Base-by-base conservation (phyloP, 2,329 filamentous ascomycete species). In the Xylaria sp. region DNA sequence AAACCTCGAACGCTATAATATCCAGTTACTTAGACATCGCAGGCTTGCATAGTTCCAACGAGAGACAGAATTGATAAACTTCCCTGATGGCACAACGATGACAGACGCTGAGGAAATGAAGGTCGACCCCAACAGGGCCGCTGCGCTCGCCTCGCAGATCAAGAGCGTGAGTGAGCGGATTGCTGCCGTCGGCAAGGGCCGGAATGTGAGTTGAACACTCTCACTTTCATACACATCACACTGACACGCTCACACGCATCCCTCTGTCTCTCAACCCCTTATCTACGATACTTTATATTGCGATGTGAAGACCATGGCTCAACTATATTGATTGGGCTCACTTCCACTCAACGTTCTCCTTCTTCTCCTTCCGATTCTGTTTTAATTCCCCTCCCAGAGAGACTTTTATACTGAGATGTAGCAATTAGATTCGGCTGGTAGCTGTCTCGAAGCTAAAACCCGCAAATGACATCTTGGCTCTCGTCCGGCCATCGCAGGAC, bases 391-490 rank as follows among this genome's bases (percentile, higher is more conserved):
- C n/a, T n/a, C n/a, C n/a, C n/a, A n/a, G n/a, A n/a, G n/a, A n/a
- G n/a, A n/a, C n/a, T n/a, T n/a, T n/a, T n/a, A 9, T 43, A 46
- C 47, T 63, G 66, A 60, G 54, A 58, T 60, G 35, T 57, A 25
- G 21, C 21, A 1, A 28, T 51, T 69, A 92, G 89, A 86, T 94
- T 66, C 89, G 95, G 49, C 85, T 99, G 40, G 93, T 99, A 43
- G 94, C 95, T 28, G 95, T 99, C 52, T 97, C 94, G 42, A 99
- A 99, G 78, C 84, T 97, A 69, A 98, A 99, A 79, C 94, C 95
- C 14, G 92, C 89, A 62, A 91, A 91, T 72, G 95, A 99, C 76
- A 91, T 99, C 71, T 83, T 96, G 58, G 90, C 93, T 31, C 86
- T 99, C 28, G 46, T 28, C 0, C 90, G 96, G 12, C 64, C 66